These are phyloP conservation scores for Gynandropsis gynandra DNA, from an alignment of 345 rosid species.

Conservation along the genomic window DNA sequence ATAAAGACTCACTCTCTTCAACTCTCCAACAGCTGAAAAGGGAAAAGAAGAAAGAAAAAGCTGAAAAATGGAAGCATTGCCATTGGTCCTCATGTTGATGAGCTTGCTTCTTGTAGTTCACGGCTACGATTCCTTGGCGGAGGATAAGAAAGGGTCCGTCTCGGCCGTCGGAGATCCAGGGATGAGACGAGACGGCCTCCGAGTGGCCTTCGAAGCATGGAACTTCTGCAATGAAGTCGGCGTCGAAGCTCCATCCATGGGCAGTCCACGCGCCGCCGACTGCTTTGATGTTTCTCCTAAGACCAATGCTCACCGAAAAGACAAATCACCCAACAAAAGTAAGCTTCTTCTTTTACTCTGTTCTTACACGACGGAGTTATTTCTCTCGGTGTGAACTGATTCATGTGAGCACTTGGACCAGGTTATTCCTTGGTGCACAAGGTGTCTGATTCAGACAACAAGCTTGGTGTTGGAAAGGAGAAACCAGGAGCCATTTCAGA, in stretches of 20 bases:
- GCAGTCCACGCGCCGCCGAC: slow-evolving; percentile 84
- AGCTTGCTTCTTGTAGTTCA: slow-evolving; percentile 19
- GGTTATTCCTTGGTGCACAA: slow-evolving; percentile 46
- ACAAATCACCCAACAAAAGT: slow-evolving; percentile 6
- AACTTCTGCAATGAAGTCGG: slow-evolving; percentile 92
- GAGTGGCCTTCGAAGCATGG: slow-evolving; percentile 86
- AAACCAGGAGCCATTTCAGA: slow-evolving; percentile 33
- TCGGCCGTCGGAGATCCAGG: slow-evolving; percentile 83
- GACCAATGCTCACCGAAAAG: background rate
- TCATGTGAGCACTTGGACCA: slow-evolving; percentile 15
- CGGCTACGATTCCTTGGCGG: slow-evolving; percentile 8
- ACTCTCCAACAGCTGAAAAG: background rate
- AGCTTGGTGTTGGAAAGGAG: slow-evolving; percentile 39
- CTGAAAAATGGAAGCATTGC: background rate
- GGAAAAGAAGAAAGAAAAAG: background rate
- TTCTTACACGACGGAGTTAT: no score
- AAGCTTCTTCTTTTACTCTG: background rate
- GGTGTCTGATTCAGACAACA: slow-evolving; percentile 59
- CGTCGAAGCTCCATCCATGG: slow-evolving; percentile 59
- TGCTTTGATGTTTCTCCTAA: slow-evolving; percentile 52
- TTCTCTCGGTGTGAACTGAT: background rate
- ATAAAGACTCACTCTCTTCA: no score
- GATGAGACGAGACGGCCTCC: slow-evolving; percentile 64
- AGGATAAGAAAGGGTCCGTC: background rate
- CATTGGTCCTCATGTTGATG: slow-evolving; percentile 7